Conservation (phyloP, 2,329 filamentous ascomycete genomes). For the Pseudogymnoascus sp. region DNA sequence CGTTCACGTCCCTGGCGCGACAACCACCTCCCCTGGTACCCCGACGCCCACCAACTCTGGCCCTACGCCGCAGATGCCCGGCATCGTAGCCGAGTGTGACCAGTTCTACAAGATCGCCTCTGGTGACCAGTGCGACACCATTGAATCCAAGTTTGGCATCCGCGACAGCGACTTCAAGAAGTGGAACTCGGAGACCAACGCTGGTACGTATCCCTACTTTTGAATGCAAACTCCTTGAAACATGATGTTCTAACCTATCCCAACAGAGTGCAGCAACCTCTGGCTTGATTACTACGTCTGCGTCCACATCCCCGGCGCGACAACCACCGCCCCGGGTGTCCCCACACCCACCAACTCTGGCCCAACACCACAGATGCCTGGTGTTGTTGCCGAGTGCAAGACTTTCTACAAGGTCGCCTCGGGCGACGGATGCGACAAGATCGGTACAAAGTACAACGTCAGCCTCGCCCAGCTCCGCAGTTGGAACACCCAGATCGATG, state of each 20-base stretch:
- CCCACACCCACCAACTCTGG: background rate
- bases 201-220: background rate
- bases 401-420: conserved; percentile 9
- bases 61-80: background rate
- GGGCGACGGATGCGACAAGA: conserved; percentile 22
- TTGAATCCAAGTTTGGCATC: background rate
- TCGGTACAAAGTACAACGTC: conserved; percentile 21
- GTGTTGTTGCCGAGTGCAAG: background rate
- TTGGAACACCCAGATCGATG: conserved; percentile 27
- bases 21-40: no score
- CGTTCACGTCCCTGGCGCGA: conserved; percentile 10
- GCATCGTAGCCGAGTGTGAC: background rate
- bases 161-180: background rate
- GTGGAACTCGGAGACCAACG: background rate
- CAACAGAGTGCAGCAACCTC: conserved; percentile 13
- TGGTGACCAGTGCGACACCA: background rate
- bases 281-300: conserved; percentile 11
- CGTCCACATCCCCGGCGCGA: background rate
- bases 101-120: background rate
- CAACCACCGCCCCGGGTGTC: background rate
- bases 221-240: no score
- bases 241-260: background rate
- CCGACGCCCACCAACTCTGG: no score
- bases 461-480: conserved; percentile 22
- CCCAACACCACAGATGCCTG: background rate